Base-by-base conservation (phyloP, 352 stramenopile genomes). In the Phytophthora sp. region DNA sequence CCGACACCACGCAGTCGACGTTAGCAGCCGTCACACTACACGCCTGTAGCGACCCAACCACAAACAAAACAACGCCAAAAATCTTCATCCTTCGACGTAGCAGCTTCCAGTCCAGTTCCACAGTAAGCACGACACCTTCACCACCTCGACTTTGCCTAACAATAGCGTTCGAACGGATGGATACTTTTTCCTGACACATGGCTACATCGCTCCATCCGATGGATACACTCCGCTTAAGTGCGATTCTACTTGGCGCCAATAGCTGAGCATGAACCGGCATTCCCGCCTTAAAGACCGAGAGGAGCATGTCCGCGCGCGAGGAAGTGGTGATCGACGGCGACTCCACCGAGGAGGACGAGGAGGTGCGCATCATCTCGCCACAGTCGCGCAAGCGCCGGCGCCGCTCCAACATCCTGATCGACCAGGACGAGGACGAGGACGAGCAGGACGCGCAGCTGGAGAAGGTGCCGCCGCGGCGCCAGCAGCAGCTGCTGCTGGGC, bases 301-400 rank as follows among this genome's bases (percentile, higher is more conserved):
- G n/a, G n/a, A n/a, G n/a, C n/a, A 71, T 71, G 62, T 7, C 54
- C 7, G 37, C 45, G 45, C 75, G 63, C 17, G 70, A 88, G 24
- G 81, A 92, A 76, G 79, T 91, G 54, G 70, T 89, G 66, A 92
- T 90, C 65, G 82, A 93, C 30, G 77, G 72, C 44, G 78, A 93
- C 55, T 88, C 79, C 41, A 79, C 78, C 2, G 72, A 89, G 9
- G 81, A 87, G 7, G 82, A 87, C 1, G 71, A 77, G 12, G 77
- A 80, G 6, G 72, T 89, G 37, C 54, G 74, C 52, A 77, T 92
- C 42, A 59, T 90, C 31, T 79, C 73, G 17, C 78, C 80, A n/a
- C 66, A 82, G 54, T 75, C 69, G 28, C 83, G 84, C 50, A 91
- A 91, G 62, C 82, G 82, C 26, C 69, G 72, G 15, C 80, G 82